Percentiles rank a stretch among this genome's conserved stretches.
Conservation (phyloP, 768 basidiomycete genomes). For the Heimioporus sp. region DNA sequence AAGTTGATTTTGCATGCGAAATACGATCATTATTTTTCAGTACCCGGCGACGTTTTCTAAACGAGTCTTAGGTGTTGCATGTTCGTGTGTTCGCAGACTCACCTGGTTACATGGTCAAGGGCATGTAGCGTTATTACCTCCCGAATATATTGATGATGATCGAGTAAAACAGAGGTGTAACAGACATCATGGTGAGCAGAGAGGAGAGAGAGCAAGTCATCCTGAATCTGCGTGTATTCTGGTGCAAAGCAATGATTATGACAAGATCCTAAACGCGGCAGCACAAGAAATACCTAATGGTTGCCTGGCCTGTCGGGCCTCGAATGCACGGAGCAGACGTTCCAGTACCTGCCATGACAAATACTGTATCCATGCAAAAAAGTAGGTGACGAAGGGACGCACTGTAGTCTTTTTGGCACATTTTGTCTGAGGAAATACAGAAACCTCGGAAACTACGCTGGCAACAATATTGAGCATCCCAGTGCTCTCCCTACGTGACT, state of each 20-base stretch:
- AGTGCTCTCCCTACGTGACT: constrained; percentile 40
- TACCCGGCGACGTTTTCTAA: constrained; percentile 84
- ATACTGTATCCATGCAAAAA: background rate
- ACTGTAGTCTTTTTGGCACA: constrained; percentile 23
- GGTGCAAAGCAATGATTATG: constrained; percentile 4
- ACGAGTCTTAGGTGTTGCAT: constrained; percentile 1
- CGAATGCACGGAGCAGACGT: constrained; percentile 55
- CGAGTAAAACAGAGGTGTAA: constrained; percentile 61
- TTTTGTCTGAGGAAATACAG: constrained; percentile 28
- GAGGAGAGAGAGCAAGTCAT: constrained; percentile 63
- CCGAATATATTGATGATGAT: constrained; percentile 59
- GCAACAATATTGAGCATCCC: constrained; percentile 56
- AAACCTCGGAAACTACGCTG: constrained; percentile 42
- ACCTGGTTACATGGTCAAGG: constrained; percentile 91
- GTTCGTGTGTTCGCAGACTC: constrained; percentile 1
- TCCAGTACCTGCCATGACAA: constrained; percentile 47
- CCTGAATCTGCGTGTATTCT: constrained; percentile 58
- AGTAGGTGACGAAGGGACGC: constrained; percentile 5
- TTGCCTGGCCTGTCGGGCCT: constrained; percentile 50
- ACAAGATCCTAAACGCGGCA: background rate
- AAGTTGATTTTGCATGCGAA: constrained; percentile 62
- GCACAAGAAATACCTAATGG: constrained; percentile 41
- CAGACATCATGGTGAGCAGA: constrained; percentile 77
- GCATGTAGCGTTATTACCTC: constrained; percentile 77
- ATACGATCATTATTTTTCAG: constrained; percentile 94